Percentiles rank a stretch among this genome's conserved stretches.
Conservation (phyloP, 2,329 filamentous ascomycete species). For the Byssochlamys sp. region DNA sequence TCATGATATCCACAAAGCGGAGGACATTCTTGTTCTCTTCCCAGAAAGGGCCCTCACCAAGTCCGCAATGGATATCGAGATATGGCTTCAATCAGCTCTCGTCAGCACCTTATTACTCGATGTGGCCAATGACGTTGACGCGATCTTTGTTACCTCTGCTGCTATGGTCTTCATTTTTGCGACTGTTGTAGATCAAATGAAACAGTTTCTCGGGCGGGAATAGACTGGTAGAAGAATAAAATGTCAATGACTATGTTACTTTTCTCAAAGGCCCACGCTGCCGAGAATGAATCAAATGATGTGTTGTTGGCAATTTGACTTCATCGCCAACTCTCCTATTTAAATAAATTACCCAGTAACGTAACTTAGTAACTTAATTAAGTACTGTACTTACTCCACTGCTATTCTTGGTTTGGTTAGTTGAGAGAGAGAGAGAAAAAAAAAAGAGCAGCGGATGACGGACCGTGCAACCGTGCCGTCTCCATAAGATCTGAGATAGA, state of each 20-base stretch:
- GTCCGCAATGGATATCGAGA: constrained; percentile 26
- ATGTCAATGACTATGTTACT: too few relatives aligned
- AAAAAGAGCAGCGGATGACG: neutral
- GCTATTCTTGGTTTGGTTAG: neutral
- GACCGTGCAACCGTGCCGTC: neutral
- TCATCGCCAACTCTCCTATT: neutral
- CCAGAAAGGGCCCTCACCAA: constrained; percentile 35
- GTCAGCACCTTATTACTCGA: neutral
- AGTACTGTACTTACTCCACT: neutral
- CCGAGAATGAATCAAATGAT: neutral
- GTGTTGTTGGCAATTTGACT: neutral
- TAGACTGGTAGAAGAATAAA: too few relatives aligned
- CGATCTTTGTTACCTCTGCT: neutral
- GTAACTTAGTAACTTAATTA: neutral
- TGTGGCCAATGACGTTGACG: neutral
- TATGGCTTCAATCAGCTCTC: constrained; percentile 23
- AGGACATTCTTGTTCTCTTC: constrained; percentile 30
- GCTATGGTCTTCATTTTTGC: neutral
- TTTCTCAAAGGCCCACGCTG: neutral
- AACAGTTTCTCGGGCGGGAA: neutral
- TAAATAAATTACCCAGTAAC: neutral
- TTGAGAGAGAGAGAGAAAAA: too few relatives aligned
- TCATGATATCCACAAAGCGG: constrained; percentile 60
- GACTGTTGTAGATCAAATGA: neutral
- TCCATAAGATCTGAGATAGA: neutral